A percentile compares a stretch with the other conserved stretches of the same genome.
These are phyloP conservation scores for Starmera stellimalicola DNA, from an alignment of 1,139 yeast genomes.

Conservation along the genomic window DNA sequence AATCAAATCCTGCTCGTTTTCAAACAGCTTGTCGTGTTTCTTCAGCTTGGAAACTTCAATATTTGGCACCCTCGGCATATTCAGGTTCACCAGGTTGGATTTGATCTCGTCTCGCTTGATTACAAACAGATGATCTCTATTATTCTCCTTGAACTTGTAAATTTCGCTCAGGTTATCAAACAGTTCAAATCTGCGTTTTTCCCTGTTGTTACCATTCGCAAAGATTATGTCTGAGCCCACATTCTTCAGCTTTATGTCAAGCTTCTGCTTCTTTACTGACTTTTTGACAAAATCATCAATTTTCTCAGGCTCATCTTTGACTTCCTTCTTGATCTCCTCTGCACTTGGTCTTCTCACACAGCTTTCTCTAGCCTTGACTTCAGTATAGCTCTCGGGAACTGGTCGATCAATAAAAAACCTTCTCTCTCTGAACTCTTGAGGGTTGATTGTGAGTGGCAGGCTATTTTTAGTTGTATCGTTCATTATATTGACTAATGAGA, in stretches of 20 bases:
- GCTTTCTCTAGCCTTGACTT: too few species aligned
- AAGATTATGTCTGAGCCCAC: slow-evolving; percentile 13
- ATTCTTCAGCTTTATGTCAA: slow-evolving; percentile 2
- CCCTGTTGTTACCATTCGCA: slow-evolving; percentile 20
- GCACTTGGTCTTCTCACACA: not conserved
- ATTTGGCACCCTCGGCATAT: slow-evolving; percentile 4
- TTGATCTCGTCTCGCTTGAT: slow-evolving; percentile 2
- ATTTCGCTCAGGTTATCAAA: slow-evolving; percentile 14
- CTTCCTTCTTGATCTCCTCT: not conserved
- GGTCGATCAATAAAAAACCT: too few species aligned
- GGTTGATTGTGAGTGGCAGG: too few species aligned
- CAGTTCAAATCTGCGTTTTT: slow-evolving; percentile 15
- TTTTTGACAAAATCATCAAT: not conserved
- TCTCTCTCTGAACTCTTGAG: too few species aligned
- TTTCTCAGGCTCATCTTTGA: not conserved
- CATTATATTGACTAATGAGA: not conserved
- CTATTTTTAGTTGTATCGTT: too few species aligned
- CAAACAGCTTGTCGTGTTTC: slow-evolving; percentile 7
- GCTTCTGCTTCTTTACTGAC: not conserved
- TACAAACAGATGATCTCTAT: slow-evolving; percentile 6
- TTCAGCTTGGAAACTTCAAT: slow-evolving; percentile 4
- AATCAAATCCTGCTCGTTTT: slow-evolving; percentile 18
- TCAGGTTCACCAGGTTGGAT: not conserved
- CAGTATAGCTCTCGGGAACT: not conserved
- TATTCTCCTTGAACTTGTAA: slow-evolving; percentile 10